Evolutionary conservation across 2,329 filamentous ascomycete species (phyloP).

Genomic region (Fusarium beomiforme): DNA sequence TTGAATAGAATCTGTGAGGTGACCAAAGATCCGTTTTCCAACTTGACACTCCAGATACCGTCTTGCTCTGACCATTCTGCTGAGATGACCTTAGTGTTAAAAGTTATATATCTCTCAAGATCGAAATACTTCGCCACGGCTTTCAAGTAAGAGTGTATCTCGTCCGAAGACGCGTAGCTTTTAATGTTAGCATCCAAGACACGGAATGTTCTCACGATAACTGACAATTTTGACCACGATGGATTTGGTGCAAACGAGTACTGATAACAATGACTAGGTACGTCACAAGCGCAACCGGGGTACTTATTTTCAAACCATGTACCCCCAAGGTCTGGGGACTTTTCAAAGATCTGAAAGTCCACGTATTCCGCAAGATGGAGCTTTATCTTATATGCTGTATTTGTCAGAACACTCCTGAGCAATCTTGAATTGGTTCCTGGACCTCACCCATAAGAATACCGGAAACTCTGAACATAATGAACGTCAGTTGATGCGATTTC

Average conservation of each 20-base stretch:
- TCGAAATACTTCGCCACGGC: slow-evolving; percentile 55
- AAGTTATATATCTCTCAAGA: slow-evolving; percentile 49
- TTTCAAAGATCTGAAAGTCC: slow-evolving; percentile 58
- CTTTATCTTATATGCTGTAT: slow-evolving; percentile 44
- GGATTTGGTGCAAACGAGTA: slow-evolving; percentile 56
- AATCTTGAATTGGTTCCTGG: too few species aligned
- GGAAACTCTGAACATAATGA: not conserved
- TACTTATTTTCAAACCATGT: slow-evolving; percentile 70
- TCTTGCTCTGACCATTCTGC: slow-evolving; percentile 45
- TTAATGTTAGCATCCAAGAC: not conserved
- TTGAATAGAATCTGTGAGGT: slow-evolving; percentile 59
- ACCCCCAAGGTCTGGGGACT: slow-evolving; percentile 64
- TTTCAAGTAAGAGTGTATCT: slow-evolving; percentile 68
- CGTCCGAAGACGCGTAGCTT: slow-evolving; percentile 59
- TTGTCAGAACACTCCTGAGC: not conserved
- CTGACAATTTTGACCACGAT: slow-evolving; percentile 62
- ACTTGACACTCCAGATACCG: not conserved
- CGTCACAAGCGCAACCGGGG: slow-evolving; percentile 61
- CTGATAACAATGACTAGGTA: slow-evolving; percentile 62
- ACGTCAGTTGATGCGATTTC: not conserved
- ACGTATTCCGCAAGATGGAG: slow-evolving; percentile 19
- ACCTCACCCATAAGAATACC: not conserved
- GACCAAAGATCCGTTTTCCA: not conserved
- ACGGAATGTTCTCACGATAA: fast-evolving
- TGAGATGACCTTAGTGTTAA: slow-evolving; percentile 43